Conservation (phyloP, 495 filamentous ascomycete genomes). For the Aspergillus saccharolyticus region DNA sequence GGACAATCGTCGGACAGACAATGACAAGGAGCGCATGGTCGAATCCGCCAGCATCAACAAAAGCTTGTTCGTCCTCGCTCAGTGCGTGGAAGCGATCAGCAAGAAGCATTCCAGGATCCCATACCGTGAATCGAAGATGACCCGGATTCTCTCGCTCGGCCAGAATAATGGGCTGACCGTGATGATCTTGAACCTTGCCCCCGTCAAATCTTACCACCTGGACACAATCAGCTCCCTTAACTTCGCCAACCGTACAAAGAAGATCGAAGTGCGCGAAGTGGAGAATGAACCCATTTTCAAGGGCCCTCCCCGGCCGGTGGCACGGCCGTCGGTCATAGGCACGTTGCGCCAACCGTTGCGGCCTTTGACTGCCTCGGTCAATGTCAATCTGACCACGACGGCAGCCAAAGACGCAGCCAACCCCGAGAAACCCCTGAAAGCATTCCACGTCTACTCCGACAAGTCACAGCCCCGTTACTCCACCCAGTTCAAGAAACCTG, state of each 20-base stretch:
- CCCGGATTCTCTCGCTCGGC: constrained; percentile 82
- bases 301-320: constrained; percentile 52
- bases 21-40: constrained; percentile 85
- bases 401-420: constrained; percentile 46
- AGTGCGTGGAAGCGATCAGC: constrained; percentile 93
- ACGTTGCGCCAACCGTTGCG: constrained; percentile 69
- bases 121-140: constrained; percentile 96
- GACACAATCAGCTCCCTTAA: constrained; percentile 93
- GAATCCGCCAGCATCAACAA: constrained; percentile 99
- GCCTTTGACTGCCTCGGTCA: constrained; percentile 57
- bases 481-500: constrained; percentile 36
- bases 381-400: constrained; percentile 51
- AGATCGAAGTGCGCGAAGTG: constrained; percentile 90
- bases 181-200: constrained; percentile 95
- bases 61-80: constrained; percentile 86
- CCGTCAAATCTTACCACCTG: constrained; percentile 78
- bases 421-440: constrained; percentile 70
- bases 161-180: constrained; percentile 94
- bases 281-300: constrained; percentile 89
- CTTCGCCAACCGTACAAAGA: constrained; percentile 92
- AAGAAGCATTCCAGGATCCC: constrained; percentile 78
- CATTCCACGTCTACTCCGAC: constrained; percentile 80
- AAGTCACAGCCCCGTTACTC: constrained; percentile 45
- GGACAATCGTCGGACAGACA: constrained; percentile 91
- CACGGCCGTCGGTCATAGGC: constrained; percentile 39